phyloP scores from a whole-genome alignment of 1,139 yeast genomes.

The Scheffersomyces cryptocercus region DNA sequence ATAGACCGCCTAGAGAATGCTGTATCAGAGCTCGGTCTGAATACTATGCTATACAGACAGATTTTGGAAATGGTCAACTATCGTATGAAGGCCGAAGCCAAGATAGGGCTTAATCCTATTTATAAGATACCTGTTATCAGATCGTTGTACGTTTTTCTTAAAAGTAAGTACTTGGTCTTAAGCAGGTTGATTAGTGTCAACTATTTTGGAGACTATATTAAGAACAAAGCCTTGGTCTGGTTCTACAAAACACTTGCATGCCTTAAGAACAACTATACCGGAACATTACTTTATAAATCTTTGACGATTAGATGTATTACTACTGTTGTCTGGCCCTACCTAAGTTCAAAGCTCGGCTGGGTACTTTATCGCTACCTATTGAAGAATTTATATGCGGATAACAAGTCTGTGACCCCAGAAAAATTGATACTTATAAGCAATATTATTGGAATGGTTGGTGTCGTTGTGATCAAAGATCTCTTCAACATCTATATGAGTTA shows the following conservation, averaged over 20 bases:
- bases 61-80: background rate
- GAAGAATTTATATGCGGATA: slow-evolving; percentile 3
- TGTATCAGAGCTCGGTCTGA: slow-evolving; percentile 13
- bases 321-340: slow-evolving; percentile 43
- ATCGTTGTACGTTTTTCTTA: slow-evolving; percentile 8
- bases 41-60: background rate
- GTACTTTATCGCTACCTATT: slow-evolving; percentile 17
- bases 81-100: slow-evolving; percentile 2
- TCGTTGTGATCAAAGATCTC: slow-evolving; percentile 41
- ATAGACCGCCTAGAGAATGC: slow-evolving; percentile 29
- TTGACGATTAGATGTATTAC: slow-evolving; percentile 30
- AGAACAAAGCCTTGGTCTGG: slow-evolving; percentile 9
- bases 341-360: slow-evolving; percentile 36
- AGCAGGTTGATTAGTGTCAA: background rate
- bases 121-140: slow-evolving; percentile 8
- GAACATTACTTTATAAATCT: slow-evolving; percentile 24
- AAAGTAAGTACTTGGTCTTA: slow-evolving; percentile 8
- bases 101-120: slow-evolving; percentile 1
- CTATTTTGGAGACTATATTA: slow-evolving; percentile 3
- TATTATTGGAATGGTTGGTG: slow-evolving; percentile 40
- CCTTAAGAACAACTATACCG: slow-evolving; percentile 37
- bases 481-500: slow-evolving; percentile 31
- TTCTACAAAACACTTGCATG: slow-evolving; percentile 33
- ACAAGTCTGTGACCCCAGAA: slow-evolving; percentile 30
- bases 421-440: slow-evolving; percentile 45